Evolutionary conservation across 352 stramenopile species (phyloP).

Genomic region (Peronospora belbahrii): DNA sequence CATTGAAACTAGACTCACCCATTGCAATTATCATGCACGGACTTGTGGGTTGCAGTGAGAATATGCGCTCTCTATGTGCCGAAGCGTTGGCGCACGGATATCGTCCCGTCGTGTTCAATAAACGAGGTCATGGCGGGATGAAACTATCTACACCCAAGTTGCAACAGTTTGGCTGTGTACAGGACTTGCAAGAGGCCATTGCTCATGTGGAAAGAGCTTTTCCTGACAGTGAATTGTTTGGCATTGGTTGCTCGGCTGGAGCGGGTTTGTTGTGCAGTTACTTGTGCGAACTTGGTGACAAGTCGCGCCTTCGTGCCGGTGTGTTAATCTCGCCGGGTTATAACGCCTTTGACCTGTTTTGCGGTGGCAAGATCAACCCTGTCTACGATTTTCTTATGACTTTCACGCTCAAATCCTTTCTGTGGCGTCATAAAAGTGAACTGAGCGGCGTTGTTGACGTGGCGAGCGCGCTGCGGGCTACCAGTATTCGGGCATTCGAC

Average conservation of each 20-base stretch:
- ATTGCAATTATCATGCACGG: conserved; percentile 65
- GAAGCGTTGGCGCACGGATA: conserved; percentile 54
- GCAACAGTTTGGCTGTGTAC: conserved; percentile 61
- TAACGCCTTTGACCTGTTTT: conserved; percentile 72
- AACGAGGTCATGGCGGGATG: conserved; percentile 66
- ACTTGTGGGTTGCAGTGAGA: conserved; percentile 55
- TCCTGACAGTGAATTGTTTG: conserved; percentile 43
- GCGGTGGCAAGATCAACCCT: conserved; percentile 45
- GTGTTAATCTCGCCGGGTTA: conserved; percentile 75
- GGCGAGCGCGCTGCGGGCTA: conserved; percentile 34
- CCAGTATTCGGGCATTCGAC: conserved; percentile 62
- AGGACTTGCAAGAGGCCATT: conserved; percentile 52
- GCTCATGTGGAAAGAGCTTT: conserved; percentile 37
- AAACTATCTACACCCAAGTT: conserved; percentile 54
- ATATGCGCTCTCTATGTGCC: conserved; percentile 55
- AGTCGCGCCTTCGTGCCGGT: conserved; percentile 42
- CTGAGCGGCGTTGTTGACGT: conserved; percentile 46
- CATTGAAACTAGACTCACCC: conserved; percentile 25
- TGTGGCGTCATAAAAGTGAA: conserved; percentile 40
- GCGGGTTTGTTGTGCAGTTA: conserved; percentile 65
- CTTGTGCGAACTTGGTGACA: conserved; percentile 47
- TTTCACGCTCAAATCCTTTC: conserved; percentile 58
- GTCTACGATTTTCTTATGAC: conserved; percentile 81
- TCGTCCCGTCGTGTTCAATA: conserved; percentile 80
- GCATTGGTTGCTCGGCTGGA: conserved; percentile 71